Evolutionary conservation across 2,329 filamentous ascomycete species (phyloP), one percentile per base, ranked within the genome.

Genomic region (Xylaria digitata): DNA sequence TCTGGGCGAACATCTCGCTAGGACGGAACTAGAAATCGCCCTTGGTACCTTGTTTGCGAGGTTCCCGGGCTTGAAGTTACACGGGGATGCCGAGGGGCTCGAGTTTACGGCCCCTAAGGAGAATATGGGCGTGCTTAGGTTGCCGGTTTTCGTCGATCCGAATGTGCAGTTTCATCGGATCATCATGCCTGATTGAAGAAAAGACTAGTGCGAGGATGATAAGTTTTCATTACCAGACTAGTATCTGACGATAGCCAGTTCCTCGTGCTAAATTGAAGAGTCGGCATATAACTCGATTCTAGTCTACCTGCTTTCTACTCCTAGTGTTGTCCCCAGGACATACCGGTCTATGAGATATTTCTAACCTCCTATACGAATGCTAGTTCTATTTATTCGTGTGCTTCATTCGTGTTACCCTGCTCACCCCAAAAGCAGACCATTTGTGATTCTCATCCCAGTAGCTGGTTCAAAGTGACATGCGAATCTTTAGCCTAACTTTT

Each of bases 91-190:
- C 13, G 23, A 21, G 8, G 61, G 55, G 32, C 26, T 67, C 26
- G 43, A 32, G 57, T 67, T 55, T 19, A 63, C 61, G 11, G 40
- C 11, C 6, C n/a, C 50, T 11, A 57, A n/a, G 13, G 40, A 45
- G 43, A 63, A 69, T 19, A 45, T 69, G 9, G 67, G 65, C 4
- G 48, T 70, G 4, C 9, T 59, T 40, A 48, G 56, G 32, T 32
- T 68, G 26, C 67, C 65, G 7, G 61, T 70, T 17, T 46, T 48
- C 2, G 50, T 65, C 7, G 65, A 65, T 53, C 60, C 58, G 34
- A 48, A 63, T 59, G 60, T 45, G 19, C 52, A 66, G 60, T 26
- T 63, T 32, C 64, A 54, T 37, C 53, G 65, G 17, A 63, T 63
- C 6, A 37, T 52, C 1, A 50, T 59, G 40, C 49, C 57, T 2